Percentiles rank a stretch among this genome's conserved stretches.
These are phyloP conservation scores for Cladosporium sp. DNA, from an alignment of 2,329 filamentous ascomycete genomes.

Conservation along the genomic window DNA sequence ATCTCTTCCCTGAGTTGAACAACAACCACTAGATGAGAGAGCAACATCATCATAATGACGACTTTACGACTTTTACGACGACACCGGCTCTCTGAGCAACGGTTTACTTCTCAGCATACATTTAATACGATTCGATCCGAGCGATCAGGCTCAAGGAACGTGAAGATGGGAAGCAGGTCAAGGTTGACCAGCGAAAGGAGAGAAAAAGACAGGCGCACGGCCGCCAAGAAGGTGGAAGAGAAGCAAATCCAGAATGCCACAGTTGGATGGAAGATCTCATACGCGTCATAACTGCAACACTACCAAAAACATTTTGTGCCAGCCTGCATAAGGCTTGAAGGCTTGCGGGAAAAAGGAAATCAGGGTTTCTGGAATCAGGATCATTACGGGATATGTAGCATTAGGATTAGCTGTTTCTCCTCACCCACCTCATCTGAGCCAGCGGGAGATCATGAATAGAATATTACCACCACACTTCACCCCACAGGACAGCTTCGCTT, in stretches of 20 bases:
- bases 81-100: slow-evolving; percentile 7
- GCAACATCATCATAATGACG: not conserved
- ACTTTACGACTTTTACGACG: not conserved
- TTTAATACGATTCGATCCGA: not conserved
- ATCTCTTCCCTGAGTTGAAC: slow-evolving; percentile 27
- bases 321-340: not conserved
- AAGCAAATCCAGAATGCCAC: not conserved
- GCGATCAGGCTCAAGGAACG: not conserved
- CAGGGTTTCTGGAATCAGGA: not conserved
- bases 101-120: not conserved
- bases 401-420: slow-evolving; percentile 1
- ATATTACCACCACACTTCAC: not conserved
- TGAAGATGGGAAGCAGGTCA: not conserved
- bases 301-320: too few species aligned
- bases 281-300: too few species aligned
- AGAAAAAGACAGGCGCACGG: not conserved
- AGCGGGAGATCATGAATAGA: slow-evolving; percentile 6
- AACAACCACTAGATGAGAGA: slow-evolving; percentile 7
- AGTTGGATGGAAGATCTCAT: not conserved
- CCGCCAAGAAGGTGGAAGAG: not conserved
- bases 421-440: not conserved
- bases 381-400: not conserved
- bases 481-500: not conserved
- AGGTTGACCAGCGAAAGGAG: not conserved
- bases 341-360: not conserved